Evolutionary conservation across 1,139 yeast genomes (phyloP).

Genomic region (Scheffersomyces illinoinensis): DNA sequence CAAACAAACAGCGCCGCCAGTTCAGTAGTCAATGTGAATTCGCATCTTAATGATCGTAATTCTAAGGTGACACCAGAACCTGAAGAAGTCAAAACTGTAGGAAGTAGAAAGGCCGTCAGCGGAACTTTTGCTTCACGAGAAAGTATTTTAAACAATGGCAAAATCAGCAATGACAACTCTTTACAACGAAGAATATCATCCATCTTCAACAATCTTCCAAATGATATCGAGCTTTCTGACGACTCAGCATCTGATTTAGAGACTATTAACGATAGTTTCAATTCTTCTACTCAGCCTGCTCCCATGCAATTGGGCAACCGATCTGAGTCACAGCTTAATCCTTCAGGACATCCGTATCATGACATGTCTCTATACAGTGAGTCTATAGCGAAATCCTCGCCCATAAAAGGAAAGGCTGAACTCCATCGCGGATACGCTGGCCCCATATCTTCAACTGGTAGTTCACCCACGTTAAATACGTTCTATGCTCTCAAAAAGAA

Average conservation of each 20-base stretch:
- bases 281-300: conserved; percentile 11
- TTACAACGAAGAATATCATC: conserved; percentile 33
- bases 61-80: neutral
- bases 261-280: conserved; percentile 20
- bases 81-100: neutral
- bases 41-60: conserved; percentile 6
- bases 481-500: conserved; percentile 34
- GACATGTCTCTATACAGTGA: conserved; percentile 29
- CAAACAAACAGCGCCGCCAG: conserved; percentile 24
- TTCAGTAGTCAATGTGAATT: conserved; percentile 36
- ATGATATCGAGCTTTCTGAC: conserved; percentile 50
- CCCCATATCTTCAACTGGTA: conserved; percentile 19
- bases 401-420: conserved; percentile 24
- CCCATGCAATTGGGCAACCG: neutral
- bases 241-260: conserved; percentile 50
- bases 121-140: neutral
- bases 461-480: conserved; percentile 43
- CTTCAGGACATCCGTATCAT: conserved; percentile 13
- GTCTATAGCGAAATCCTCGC: conserved; percentile 32
- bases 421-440: conserved; percentile 38
- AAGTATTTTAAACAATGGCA: neutral
- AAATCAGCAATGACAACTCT: conserved; percentile 7
- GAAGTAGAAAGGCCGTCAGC: neutral
- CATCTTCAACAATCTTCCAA: conserved; percentile 48
- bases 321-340: neutral